Evolutionary conservation across 2,329 filamentous ascomycete genomes (phyloP), one percentile per base, ranked within the genome.

Genomic region (Xylaria polymorpha): DNA sequence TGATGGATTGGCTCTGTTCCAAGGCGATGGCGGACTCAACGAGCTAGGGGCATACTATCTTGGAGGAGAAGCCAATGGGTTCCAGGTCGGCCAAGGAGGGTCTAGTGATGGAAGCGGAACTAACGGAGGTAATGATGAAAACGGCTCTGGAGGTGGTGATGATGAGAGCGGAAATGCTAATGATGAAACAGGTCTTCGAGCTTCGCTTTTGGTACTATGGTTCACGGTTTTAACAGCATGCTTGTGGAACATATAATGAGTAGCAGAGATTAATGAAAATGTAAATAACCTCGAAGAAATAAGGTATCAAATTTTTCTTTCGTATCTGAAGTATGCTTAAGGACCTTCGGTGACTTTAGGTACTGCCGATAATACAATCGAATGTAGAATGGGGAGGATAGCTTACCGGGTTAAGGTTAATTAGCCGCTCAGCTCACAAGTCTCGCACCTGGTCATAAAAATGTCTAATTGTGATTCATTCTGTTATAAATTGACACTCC

Each of bases 41-140:
- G 75, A 81, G 37, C 70, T 82, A 1, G 81, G 81, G 0, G 79
- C 79, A 0, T 66, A 78, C 37, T 83, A 83, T 58, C 67, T 83
- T 2, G 81, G 81, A 4, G 81, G 81, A 7, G 71, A 81, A 64
- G 74, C 75, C 46, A 80, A 76, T 3, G 82, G 81, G 0, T 83
- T 83, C 56, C 69, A 79, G 51, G 72, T 75, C 53, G 82, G 81
- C 1, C 67, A 72, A 60, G 74, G 74, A 44, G 20, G 55, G 2
- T 56, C 63, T 14, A 68, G 64, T 39, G 60, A 59, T 5, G 61
- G 59, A 20, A 61, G 39, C 14, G 67, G 58, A 7, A 53, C 51
- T 48, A 53, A 37, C 41, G 62, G 61, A 63, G 70, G 68, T 72
- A 67, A 66, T 62, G 57, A 59, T 41, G 50, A 65, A 58, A n/a